These are phyloP conservation scores for Amylostereum areolatum DNA, from an alignment of 1,284 basidiomycete species.

Conservation along the genomic window DNA sequence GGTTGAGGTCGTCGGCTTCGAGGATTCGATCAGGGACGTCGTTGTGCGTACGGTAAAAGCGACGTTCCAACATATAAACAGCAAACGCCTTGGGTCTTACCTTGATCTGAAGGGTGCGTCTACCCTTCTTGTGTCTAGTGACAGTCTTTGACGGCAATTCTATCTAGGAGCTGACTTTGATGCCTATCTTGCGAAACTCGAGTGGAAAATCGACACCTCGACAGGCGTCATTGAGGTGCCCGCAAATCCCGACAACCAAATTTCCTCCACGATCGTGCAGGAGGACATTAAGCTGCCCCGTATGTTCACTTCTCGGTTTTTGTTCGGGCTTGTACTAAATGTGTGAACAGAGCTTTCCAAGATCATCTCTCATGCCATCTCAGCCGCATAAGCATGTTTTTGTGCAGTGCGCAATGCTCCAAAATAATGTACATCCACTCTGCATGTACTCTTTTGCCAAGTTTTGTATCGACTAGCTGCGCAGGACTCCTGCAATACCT, in stretches of 20 bases:
- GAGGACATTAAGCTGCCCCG: slow-evolving; percentile 87
- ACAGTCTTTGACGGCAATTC: background rate
- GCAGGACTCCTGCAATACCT: too few relatives aligned
- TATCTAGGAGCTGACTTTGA: slow-evolving; percentile 52
- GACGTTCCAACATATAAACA: slow-evolving; percentile 72
- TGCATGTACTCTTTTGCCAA: too few relatives aligned
- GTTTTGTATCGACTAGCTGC: too few relatives aligned
- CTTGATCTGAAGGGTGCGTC: slow-evolving; percentile 61
- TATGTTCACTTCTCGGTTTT: slow-evolving; percentile 37
- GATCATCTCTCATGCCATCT: slow-evolving; percentile 69
- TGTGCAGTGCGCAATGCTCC: background rate
- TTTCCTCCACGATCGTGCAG: slow-evolving; percentile 90
- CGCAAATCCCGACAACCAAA: slow-evolving; percentile 90
- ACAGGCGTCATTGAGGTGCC: slow-evolving; percentile 68
- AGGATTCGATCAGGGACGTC: slow-evolving; percentile 72
- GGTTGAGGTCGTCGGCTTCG: slow-evolving; percentile 76
- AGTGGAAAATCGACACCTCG: slow-evolving; percentile 67
- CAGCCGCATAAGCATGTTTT: slow-evolving; percentile 24
- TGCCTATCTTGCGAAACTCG: slow-evolving; percentile 62
- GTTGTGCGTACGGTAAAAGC: slow-evolving; percentile 73
- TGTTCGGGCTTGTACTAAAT: slow-evolving; percentile 7
- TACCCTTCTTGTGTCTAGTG: slow-evolving; percentile 15
- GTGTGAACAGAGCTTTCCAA: slow-evolving; percentile 67
- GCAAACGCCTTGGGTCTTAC: slow-evolving; percentile 66
- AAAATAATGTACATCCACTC: too few relatives aligned